These are phyloP conservation scores for Tillandsia leiboldiana DNA, from an alignment of 176 grass and related monocot species.

Conservation along the genomic window DNA sequence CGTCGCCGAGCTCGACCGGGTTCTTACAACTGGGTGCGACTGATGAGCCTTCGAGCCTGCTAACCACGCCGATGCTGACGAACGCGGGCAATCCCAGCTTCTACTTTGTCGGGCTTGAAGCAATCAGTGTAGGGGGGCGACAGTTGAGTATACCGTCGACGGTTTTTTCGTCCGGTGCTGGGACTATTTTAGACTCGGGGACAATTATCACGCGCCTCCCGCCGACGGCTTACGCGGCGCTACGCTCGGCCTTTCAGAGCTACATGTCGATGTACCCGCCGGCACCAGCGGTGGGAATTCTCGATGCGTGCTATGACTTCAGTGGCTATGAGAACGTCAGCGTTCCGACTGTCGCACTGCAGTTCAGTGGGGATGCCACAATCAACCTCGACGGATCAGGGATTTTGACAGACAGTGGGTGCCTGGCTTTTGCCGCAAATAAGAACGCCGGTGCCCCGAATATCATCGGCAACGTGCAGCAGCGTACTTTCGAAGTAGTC, in stretches of 20 bases:
- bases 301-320: conserved; percentile 33
- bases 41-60: background rate
- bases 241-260: conserved; percentile 14
- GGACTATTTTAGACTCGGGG: conserved; percentile 25
- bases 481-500: conserved; percentile 26
- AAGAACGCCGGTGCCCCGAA: background rate
- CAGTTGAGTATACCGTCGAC: background rate
- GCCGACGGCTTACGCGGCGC: conserved; percentile 18
- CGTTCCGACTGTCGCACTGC: conserved; percentile 22
- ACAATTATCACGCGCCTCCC: conserved; percentile 35
- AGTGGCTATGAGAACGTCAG: background rate
- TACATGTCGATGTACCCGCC: background rate
- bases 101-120: conserved; percentile 11
- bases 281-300: conserved; percentile 24
- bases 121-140: conserved; percentile 5
- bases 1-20: conserved; percentile 40
- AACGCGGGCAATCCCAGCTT: conserved; percentile 1
- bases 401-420: conserved; percentile 4
- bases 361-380: conserved; percentile 26
- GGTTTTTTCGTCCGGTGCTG: background rate
- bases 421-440: conserved; percentile 28
- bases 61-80: conserved; percentile 1
- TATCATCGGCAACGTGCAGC: conserved; percentile 38
- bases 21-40: conserved; percentile 7
- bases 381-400: conserved; percentile 17